Base-by-base conservation (phyloP, 106 monocot genomes). In the Xerophyta viscosa region DNA sequence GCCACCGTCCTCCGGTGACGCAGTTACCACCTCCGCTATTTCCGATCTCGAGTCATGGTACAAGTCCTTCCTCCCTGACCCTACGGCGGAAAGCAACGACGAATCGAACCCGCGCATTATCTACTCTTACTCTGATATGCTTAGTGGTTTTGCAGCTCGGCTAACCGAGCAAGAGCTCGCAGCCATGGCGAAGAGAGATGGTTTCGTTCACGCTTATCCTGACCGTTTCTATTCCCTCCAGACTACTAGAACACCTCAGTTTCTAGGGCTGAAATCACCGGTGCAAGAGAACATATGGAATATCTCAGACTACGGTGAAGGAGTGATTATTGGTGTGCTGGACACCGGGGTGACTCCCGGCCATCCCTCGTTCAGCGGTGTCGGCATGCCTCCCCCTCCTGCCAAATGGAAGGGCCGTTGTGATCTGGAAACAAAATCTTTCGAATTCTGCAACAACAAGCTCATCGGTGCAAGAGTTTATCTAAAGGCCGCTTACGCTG, bases 321-420 rank as follows among this genome's bases (percentile, higher is more conserved):
- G 70, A 15, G 12, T 55, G 10, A 70, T 70, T 48, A 62, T 70
- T 9, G 70, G 62, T 0, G 20, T 70, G 10, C n/a, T 70, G 0
- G 70, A 70, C 20, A 55, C 47, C 4, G 62, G 62, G 0, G 30
- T 70, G 1, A 22, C 8, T 1, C 46, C 36, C 0, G 19, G 2
- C 11, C 70, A 64, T 24, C 44, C 55, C 7, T 70, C 70, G 1
- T 70, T 70, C 28, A 26, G 28, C 19, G 70, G 52, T 13, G n/a
- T 37, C n/a, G 62, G 46, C 11, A 54, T 55, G 61, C 27, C 24
- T 2, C 30, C 45, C 4, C 54, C 70, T 10, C 70, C 70, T 13
- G 6, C 54, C n/a, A 70, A 56, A 22, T 70, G 70, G 70, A 62
- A 56, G 26, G 70, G 70, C 1, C 20, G 12, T 0, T 63, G 70